Conservation (phyloP, 306 rosid species). For the Rubus parviflorus region DNA sequence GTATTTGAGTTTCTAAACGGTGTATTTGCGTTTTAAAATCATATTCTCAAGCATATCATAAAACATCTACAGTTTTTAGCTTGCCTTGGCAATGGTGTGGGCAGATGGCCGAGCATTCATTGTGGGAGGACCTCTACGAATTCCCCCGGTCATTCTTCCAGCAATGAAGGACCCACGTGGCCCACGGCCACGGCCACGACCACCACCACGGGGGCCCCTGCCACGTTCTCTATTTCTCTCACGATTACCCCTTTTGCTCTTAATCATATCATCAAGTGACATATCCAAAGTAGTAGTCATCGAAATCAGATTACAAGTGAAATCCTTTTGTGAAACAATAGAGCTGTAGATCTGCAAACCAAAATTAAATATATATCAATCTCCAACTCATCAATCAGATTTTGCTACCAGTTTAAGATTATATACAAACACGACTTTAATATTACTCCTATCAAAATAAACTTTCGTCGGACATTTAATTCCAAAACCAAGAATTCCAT, state of each 20-base stretch:
- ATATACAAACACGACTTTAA: not conserved
- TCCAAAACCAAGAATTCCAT: not conserved
- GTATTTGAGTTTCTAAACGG: slow-evolving; percentile 52
- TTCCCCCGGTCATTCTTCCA: slow-evolving; percentile 45
- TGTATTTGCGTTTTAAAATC: slow-evolving; percentile 49
- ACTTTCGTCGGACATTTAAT: not conserved
- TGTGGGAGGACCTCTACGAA: slow-evolving; percentile 69
- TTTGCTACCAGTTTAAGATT: not conserved
- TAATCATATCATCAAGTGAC: slow-evolving; percentile 88
- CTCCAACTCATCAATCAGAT: not conserved
- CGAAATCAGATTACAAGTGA: slow-evolving; percentile 7
- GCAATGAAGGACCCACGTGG: slow-evolving; percentile 50
- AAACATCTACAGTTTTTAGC: slow-evolving; percentile 76
- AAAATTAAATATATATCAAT: not conserved
- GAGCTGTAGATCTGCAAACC: slow-evolving; percentile 20
- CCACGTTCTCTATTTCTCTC: slow-evolving; percentile 80
- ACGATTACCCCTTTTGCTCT: slow-evolving; percentile 62
- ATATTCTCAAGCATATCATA: slow-evolving; percentile 73
- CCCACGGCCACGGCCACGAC: slow-evolving; percentile 52
- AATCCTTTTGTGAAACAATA: not conserved
- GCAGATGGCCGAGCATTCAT: slow-evolving; percentile 69
- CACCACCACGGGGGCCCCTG: slow-evolving; percentile 36
- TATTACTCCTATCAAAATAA: not conserved
- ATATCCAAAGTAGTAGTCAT: slow-evolving; percentile 90
- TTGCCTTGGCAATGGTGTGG: slow-evolving; percentile 94